Conservation (phyloP, 2,329 filamentous ascomycete genomes). For the Pyrenophora tritici-repentis region DNA sequence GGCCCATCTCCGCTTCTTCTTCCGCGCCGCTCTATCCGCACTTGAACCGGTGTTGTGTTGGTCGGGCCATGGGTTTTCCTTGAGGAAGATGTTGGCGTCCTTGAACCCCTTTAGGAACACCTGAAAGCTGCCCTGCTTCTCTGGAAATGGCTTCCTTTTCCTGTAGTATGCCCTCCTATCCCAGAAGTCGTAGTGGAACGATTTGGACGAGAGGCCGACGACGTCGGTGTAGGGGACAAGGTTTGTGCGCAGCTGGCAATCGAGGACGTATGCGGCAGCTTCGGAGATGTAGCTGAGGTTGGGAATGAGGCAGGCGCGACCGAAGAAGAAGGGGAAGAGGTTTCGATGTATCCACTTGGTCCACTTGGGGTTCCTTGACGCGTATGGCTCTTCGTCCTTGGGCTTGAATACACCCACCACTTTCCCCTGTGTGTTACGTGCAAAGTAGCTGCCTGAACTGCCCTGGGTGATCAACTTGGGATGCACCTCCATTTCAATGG, state of each 20-base stretch:
- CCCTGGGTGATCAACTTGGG: conserved; percentile 96
- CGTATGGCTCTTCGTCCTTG: conserved; percentile 98
- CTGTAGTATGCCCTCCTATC: conserved; percentile 85
- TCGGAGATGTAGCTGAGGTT: conserved; percentile 98
- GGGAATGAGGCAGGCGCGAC: conserved; percentile 90
- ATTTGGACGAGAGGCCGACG: conserved; percentile 90
- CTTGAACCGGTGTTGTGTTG: conserved; percentile 73
- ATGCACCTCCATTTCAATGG: conserved; percentile 89
- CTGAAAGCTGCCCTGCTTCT: conserved; percentile 95
- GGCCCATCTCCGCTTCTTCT: conserved; percentile 70
- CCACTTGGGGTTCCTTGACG: conserved; percentile 97
- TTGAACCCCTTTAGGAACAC: conserved; percentile 97
- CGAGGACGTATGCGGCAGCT: conserved; percentile 93
- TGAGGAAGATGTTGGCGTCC: conserved; percentile 92
- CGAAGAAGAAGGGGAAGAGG: conserved; percentile 95
- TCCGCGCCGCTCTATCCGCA: conserved; percentile 68
- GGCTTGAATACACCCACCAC: conserved; percentile 98
- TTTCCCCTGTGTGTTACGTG: conserved; percentile 86
- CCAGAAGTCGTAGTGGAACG: conserved; percentile 98
- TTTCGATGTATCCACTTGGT: conserved; percentile 99
- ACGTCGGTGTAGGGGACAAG: conserved; percentile 97
- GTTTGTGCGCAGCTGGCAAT: conserved; percentile 85
- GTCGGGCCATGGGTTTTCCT: conserved; percentile 96
- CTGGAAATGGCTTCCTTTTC: conserved; percentile 82
- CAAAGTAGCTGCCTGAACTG: conserved; percentile 98